Evolutionary conservation across 192 early-diverging fungal species (phyloP), one percentile per base, ranked within the genome.

Genomic region (Thoreauomyces humboldtii): DNA sequence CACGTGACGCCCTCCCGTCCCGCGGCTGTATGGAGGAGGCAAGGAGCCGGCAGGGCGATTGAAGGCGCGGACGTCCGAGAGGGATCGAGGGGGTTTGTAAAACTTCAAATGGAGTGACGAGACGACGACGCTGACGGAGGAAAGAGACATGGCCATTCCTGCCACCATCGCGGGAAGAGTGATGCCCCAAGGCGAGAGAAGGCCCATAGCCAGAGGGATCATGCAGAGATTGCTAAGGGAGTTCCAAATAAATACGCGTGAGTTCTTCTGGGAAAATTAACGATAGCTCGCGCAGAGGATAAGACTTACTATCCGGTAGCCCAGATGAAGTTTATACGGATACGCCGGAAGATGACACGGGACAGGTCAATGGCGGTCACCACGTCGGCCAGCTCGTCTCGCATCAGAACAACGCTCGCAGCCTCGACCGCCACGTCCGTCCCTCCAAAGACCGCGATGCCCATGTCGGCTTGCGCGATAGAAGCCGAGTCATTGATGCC

Each of bases 361-460:
- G 87, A 86, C 38, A 98, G 82, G 71, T 96, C 87, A 15, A 98
- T 71, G 0, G 91, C 91, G 0, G 86, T 81, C 1, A 96, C 92
- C 0, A 98, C 91, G 60, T 94, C 92, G 0, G 81, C 72, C 17
- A 98, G 70, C 55, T 95, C 91, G 15, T 89, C 86, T 36, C 89
- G 83, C 93, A 96, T 94, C 45, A 98, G 79, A 15, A 98, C 91
- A 52, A 98, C 88, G 44, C 85, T 79, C 0, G 96, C 96, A 2
- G 96, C 92, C 63, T 94, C 93, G 77, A 96, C 89, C 0, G 94
- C 96, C 44, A 98, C 92, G 73, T 98, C 96, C 0, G 96, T 94
- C 4, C 93, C 96, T 0, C 88, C 89, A 56, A 85, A 88, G 27
- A 96, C 72, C 0, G 93, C 91, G 65, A 98, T 91, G 0, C 94